Evolutionary conservation across 345 rosid species (phyloP), one percentile per base, ranked within the genome.

Genomic region (Lenwebbia sp.): DNA sequence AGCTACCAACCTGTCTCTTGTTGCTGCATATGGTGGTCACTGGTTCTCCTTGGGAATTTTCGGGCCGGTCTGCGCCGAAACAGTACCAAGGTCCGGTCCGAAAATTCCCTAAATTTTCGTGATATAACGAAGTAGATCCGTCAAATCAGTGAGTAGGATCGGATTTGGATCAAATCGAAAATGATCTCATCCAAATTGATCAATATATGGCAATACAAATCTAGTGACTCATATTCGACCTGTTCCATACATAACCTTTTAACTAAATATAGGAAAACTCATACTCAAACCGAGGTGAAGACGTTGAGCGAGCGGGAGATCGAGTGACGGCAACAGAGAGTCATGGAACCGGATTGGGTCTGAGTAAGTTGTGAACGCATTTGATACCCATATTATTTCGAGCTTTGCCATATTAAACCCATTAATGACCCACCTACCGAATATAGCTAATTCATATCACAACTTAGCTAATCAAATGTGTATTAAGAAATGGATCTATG

Each of bases 341-440:
- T 5, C 0, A 60, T n/a, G 12, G 10, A 60, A 3, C 4, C 28
- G 37, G 21, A 6, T 3, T 60, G 6, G 70, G 14, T n/a, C 2
- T 28, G 7, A 0, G 33, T 6, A 13, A 14, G 13, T n/a, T 5
- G 7, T 13, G 9, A n/a, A 0, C 5, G 0, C 37, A 28, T 0
- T 10, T 50, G 52, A 12, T 3, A 50, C 12, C 4, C 14, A 3
- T 50, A 49, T 50, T 50, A 50, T 50, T 50, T 50, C 12, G 52
- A 50, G 4, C 13, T 50, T 10, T 3, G 12, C 13, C 52, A 50
- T 50, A 50, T 50, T 28, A 33, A 28, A 0, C 19, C 0, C 37
- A 28, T 0, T 14, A 13, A n/a, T 0, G 4, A n/a, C 3, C 8
- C 2, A 58, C 7, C 1, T 13, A 60, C 0, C 28, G 14, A 28